Percentiles rank a stretch among this genome's conserved stretches.
phyloP scores from a whole-genome alignment of 2,329 filamentous ascomycete genomes.

The Botryotinia narcissicola region DNA sequence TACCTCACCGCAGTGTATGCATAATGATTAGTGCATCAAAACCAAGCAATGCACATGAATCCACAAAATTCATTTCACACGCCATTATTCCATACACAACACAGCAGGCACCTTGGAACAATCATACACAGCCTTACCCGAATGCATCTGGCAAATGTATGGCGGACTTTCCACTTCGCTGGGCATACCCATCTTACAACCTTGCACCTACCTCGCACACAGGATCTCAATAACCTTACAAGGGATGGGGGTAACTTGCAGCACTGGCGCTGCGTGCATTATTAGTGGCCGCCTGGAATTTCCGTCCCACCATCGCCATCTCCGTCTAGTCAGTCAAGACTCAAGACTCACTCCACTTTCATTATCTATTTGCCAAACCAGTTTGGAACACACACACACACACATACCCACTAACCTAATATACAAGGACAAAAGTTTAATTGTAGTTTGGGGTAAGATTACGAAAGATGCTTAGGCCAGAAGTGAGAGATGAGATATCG shows the following conservation, averaged over 20 bases:
- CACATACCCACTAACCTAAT: background rate
- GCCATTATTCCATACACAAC: background rate
- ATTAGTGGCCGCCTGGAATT: conserved; percentile 16
- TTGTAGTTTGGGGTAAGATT: conserved; percentile 13
- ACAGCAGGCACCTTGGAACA: conserved; percentile 12
- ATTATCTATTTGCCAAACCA: conserved; percentile 9
- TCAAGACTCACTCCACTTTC: conserved; percentile 14
- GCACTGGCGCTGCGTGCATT: conserved; percentile 10
- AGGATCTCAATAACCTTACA: conserved; percentile 10
- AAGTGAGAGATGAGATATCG: conserved; percentile 12
- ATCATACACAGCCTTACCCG: conserved; percentile 23
- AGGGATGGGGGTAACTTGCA: conserved; percentile 7
- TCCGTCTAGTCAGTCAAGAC: conserved; percentile 21
- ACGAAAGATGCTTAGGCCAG: conserved; percentile 2
- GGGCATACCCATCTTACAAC: conserved; percentile 9
- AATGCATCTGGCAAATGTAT: conserved; percentile 21
- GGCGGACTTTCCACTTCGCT: conserved; percentile 11
- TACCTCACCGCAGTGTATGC: conserved; percentile 19
- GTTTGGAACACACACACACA: conserved; percentile 3
- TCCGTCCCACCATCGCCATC: conserved; percentile 16
- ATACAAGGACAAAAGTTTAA: conserved; percentile 6
- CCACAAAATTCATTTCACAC: conserved; percentile 6
- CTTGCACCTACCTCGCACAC: conserved; percentile 4
- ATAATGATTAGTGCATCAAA: conserved; percentile 16
- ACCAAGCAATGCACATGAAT: background rate